Evolutionary conservation across 805 yeast genomes (phyloP).

Genomic region (Nakazawaea anatomiae): DNA sequence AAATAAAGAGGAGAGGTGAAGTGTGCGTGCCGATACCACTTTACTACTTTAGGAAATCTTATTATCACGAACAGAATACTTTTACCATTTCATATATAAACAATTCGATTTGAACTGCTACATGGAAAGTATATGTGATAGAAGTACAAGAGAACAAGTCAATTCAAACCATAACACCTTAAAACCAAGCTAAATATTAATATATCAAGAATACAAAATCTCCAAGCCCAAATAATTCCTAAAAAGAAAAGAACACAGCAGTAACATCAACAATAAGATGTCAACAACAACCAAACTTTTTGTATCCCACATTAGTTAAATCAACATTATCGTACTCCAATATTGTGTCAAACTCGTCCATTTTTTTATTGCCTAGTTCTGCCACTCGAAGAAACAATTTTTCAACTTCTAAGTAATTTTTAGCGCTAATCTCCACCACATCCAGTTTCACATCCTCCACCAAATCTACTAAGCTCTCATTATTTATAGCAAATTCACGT

Average conservation of each 20-base stretch:
- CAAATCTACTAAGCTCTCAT: slow-evolving; percentile 14
- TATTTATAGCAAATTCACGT: slow-evolving; percentile 19
- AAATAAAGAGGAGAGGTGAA: no score
- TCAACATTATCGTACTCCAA: slow-evolving; percentile 20
- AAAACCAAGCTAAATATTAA: background rate
- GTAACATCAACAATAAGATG: no score
- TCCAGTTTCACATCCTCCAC: slow-evolving; percentile 19
- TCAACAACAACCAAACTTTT: slow-evolving; percentile 6
- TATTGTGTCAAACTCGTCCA: slow-evolving; percentile 14
- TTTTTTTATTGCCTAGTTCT: slow-evolving; percentile 17
- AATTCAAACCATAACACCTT: background rate
- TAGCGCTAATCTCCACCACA: slow-evolving; percentile 23
- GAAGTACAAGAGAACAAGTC: background rate
- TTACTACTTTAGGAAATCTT: no score
- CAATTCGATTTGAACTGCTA: no score
- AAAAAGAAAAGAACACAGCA: no score
- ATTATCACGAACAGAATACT: no score
- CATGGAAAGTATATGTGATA: no score
- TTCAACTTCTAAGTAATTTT: slow-evolving; percentile 20
- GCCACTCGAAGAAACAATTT: slow-evolving; percentile 21
- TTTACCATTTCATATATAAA: no score
- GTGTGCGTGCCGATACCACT: no score
- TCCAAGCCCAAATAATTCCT: no score
- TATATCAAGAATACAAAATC: background rate
- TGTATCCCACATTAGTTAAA: slow-evolving; percentile 6